phyloP scores from a whole-genome alignment of 2,329 filamentous ascomycete genomes.

The Dothideomycetes sp. region DNA sequence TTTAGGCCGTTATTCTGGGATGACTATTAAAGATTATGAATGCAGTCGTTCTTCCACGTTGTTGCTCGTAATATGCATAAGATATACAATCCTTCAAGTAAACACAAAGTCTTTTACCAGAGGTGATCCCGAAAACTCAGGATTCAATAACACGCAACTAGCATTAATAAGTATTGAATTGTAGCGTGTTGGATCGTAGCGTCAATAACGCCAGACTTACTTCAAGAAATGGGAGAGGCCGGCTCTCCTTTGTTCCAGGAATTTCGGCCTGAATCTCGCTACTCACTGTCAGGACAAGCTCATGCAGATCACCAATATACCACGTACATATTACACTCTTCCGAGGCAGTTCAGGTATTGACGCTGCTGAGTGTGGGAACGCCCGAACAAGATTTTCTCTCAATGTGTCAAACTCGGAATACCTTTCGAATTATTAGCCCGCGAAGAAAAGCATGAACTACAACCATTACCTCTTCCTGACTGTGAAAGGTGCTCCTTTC shows the following conservation, averaged over 20 bases:
- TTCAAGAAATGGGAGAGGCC: constrained; percentile 90
- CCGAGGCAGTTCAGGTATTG: constrained; percentile 81
- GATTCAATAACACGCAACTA: constrained; percentile 84
- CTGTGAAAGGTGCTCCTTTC: constrained; percentile 37
- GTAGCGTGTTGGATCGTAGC: too few species aligned
- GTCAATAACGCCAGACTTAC: constrained; percentile 40
- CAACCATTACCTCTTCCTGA: constrained; percentile 38
- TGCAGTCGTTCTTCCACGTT: too few species aligned
- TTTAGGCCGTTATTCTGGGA: too few species aligned
- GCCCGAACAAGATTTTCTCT: constrained; percentile 61
- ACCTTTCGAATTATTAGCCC: constrained; percentile 37
- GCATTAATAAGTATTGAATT: too few species aligned
- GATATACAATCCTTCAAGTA: too few species aligned
- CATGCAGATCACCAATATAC: neutral
- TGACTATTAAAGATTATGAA: too few species aligned
- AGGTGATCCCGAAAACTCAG: constrained; percentile 85
- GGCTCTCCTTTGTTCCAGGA: constrained; percentile 71
- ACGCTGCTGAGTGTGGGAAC: constrained; percentile 73
- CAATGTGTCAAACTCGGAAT: constrained; percentile 88
- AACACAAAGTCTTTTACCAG: constrained; percentile 88
- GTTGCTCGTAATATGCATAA: too few species aligned
- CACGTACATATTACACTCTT: constrained; percentile 87
- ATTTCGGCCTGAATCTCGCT: constrained; percentile 64
- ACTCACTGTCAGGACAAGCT: constrained; percentile 6
- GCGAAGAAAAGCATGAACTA: neutral